These are phyloP conservation scores for Xylariaceae sp. DNA, from an alignment of 2,329 filamentous ascomycete species.

Conservation along the genomic window DNA sequence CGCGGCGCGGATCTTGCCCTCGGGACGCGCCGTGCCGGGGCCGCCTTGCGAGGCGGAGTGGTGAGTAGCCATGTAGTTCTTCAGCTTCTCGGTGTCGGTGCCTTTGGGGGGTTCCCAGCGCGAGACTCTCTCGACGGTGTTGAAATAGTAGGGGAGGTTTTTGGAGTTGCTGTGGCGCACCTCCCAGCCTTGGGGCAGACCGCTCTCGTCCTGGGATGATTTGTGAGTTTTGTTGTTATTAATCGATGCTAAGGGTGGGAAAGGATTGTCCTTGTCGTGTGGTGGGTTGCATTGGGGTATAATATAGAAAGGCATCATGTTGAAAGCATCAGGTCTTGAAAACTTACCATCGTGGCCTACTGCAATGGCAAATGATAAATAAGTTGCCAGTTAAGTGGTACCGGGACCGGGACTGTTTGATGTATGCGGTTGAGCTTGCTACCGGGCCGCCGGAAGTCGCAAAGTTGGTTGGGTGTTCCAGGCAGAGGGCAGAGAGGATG, in stretches of 20 bases:
- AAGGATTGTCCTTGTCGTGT: not conserved
- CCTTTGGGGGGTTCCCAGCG: conserved; percentile 89
- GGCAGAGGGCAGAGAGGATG: too few relatives aligned
- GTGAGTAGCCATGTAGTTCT: conserved; percentile 86
- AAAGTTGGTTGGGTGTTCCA: not conserved
- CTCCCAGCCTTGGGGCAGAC: conserved; percentile 85
- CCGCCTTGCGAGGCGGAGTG: conserved; percentile 62
- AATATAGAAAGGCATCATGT: not conserved
- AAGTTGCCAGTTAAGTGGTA: not conserved
- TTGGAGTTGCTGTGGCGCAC: conserved; percentile 97
- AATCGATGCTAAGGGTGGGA: too few relatives aligned
- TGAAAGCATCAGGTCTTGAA: not conserved
- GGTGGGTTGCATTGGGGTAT: not conserved
- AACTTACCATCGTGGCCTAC: conserved; percentile 18
- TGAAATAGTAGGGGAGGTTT: conserved; percentile 99
- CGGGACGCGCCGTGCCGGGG: conserved; percentile 39
- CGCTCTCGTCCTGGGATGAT: conserved; percentile 60
- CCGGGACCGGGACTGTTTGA: not conserved
- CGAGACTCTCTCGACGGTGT: conserved; percentile 77
- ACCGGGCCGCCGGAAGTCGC: conserved; percentile 1
- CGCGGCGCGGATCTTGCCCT: conserved; percentile 87
- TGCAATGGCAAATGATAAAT: not conserved
- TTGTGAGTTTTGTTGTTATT: too few relatives aligned
- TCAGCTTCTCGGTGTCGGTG: conserved; percentile 88
- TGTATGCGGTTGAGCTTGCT: not conserved